A percentile compares a stretch with the other conserved stretches of the same genome.
Conservation (phyloP, 108 stramenopile genomes). For the Cyclotella baltica region DNA sequence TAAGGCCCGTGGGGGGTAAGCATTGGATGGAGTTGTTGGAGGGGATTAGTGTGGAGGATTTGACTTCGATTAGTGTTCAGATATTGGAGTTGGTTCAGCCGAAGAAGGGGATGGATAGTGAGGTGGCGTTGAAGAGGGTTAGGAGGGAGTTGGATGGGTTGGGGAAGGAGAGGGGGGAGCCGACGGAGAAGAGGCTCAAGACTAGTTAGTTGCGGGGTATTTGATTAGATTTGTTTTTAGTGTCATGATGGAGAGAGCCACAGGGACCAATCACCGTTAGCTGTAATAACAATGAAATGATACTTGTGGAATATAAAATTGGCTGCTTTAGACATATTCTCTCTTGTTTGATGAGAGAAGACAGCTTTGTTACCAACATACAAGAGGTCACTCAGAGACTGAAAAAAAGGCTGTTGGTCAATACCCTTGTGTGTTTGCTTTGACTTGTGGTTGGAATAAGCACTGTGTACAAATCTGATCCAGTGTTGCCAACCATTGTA, state of each 20-base stretch:
- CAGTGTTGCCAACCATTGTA: too few species aligned
- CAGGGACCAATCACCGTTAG: not conserved
- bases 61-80: constrained; percentile 31
- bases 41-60: constrained; percentile 38
- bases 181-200: constrained; percentile 32
- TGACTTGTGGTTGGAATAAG: too few species aligned
- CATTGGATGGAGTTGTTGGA: constrained; percentile 70
- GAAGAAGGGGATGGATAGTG: constrained; percentile 34
- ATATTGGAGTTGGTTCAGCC: constrained; percentile 45
- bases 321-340: too few species aligned
- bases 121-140: constrained; percentile 30
- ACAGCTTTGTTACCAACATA: too few species aligned
- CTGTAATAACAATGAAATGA: not conserved
- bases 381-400: too few species aligned
- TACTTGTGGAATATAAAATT: too few species aligned
- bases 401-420: too few species aligned
- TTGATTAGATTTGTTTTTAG: too few species aligned
- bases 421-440: too few species aligned
- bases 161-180: not conserved
- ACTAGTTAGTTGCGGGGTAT: constrained; percentile 8
- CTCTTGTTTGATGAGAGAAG: too few species aligned
- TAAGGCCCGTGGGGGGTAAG: constrained; percentile 49
- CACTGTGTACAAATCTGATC: too few species aligned
- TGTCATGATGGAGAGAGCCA: too few species aligned
- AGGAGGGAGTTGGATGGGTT: constrained; percentile 46